Base-by-base conservation (phyloP, 345 rosid species). In the Alliaria petiolata region DNA sequence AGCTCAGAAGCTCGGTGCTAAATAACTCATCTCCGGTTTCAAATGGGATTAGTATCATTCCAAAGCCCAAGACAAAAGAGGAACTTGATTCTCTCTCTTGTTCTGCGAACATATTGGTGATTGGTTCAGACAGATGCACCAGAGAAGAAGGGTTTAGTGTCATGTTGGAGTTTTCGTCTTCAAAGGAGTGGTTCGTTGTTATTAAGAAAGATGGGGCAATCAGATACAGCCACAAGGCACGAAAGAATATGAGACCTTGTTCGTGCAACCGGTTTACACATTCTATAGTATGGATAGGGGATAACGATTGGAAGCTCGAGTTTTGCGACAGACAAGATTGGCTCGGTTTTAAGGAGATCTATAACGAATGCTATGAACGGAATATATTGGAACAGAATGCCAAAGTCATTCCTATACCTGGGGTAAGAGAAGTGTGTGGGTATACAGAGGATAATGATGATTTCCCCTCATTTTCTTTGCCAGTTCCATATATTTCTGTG, bases 291-390 rank as follows among this genome's bases (percentile, higher is more conserved):
- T 95, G 98, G 99, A 56, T 80, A 1, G 89, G 81, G 58, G 91
- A 85, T 78, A 86, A 83, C 38, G 83, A 78, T 54, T 90, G 96
- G 98, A 95, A 84, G 80, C 85, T 95, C 33, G 99, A 95, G 83
- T 95, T 95, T 70, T 71, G 85, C 11, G 76, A 79, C 40, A 67
- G 84, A 49, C 87, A 81, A 30, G 89, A 95, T 65, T 95, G 99
- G 99, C 9, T 78, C 13, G 73, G 66, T 79, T 95, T 88, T 78
- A 95, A 90, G 85, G 96, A 90, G 59, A 85, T 95, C 35, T 90
- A 89, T 25, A 88, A 84, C 82, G 91, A 92, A 62, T 92, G 98
- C 75, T 80, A 63, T 25, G 93, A 95, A 39, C 84, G 92, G 66
- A 90, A 92, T 65, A 49, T 78, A 65, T 75, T 81, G 13, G 60